These are phyloP conservation scores for Cocos nucifera DNA, from an alignment of 176 grass and related monocot species.

Conservation along the genomic window DNA sequence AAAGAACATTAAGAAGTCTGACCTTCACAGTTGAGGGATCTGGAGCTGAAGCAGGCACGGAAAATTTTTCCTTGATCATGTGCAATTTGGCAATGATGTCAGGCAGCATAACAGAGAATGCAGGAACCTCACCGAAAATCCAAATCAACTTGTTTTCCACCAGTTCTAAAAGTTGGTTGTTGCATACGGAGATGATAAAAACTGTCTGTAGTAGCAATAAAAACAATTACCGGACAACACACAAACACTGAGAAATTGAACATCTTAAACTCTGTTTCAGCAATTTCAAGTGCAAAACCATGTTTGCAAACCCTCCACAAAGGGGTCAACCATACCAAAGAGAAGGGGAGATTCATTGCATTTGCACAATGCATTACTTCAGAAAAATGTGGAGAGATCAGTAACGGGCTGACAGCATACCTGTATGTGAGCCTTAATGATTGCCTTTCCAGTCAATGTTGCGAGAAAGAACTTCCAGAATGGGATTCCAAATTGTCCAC, in stretches of 20 bases:
- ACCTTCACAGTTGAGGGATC: slow-evolving; percentile 38
- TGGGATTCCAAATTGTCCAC: slow-evolving; percentile 79
- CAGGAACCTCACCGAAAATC: slow-evolving; percentile 57
- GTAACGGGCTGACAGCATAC: slow-evolving; percentile 23
- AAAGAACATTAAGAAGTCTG: background rate
- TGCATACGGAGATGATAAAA: slow-evolving; percentile 72
- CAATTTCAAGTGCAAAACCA: too few species aligned
- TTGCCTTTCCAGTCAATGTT: slow-evolving; percentile 87
- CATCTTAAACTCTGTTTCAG: too few species aligned
- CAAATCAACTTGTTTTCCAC: slow-evolving; percentile 76
- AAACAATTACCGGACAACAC: background rate
- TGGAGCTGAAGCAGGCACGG: slow-evolving; percentile 33
- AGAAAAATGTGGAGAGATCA: background rate
- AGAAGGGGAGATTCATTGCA: too few species aligned
- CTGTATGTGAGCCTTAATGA: slow-evolving; percentile 90
- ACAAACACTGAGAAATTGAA: too few species aligned
- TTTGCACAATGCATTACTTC: too few species aligned
- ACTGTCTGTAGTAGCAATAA: slow-evolving; percentile 49
- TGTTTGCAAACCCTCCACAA: too few species aligned
- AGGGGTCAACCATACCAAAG: too few species aligned
- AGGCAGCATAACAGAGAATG: slow-evolving; percentile 59
- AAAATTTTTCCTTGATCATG: slow-evolving; percentile 61
- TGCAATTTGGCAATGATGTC: slow-evolving; percentile 64
- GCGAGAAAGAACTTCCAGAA: slow-evolving; percentile 98
- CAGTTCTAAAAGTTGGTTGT: slow-evolving; percentile 90